phyloP scores from a whole-genome alignment of 2,329 filamentous ascomycete genomes.

The Apiospora hydei region DNA sequence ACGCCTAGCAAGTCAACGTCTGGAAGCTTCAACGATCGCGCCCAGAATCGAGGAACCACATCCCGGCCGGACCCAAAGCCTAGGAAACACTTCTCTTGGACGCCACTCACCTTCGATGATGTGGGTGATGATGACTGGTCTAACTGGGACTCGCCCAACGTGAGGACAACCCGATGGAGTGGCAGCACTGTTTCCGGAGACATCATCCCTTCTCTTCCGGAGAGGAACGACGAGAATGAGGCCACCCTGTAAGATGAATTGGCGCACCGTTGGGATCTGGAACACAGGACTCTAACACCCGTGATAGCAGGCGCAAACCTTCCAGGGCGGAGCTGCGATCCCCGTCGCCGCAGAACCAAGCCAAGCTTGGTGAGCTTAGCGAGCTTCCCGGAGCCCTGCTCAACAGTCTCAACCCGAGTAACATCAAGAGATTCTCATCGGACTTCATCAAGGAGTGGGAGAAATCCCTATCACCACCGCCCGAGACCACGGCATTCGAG shows the following conservation, averaged over 20 bases:
- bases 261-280: conserved; percentile 33
- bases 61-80: conserved; percentile 48
- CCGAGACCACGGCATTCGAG: conserved; percentile 32
- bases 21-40: conserved; percentile 38
- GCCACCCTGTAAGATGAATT: conserved; percentile 55
- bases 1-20: conserved; percentile 44
- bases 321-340: conserved; percentile 38
- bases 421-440: conserved; percentile 82
- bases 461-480: conserved; percentile 69
- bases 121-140: conserved; percentile 70
- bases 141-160: conserved; percentile 66
- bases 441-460: conserved; percentile 93
- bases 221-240: conserved; percentile 55
- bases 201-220: conserved; percentile 52
- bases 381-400: conserved; percentile 74
- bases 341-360: conserved; percentile 41
- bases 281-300: conserved; percentile 36
- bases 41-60: conserved; percentile 39
- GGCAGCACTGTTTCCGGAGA: conserved; percentile 64
- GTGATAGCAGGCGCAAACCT: conserved; percentile 40
- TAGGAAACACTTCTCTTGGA: conserved; percentile 66
- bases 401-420: conserved; percentile 75
- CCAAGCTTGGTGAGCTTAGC: conserved; percentile 52
- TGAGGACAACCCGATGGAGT: conserved; percentile 68
- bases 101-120: conserved; percentile 62